Base-by-base conservation (phyloP, 2,329 filamentous ascomycete genomes). In the Aspergillus floridensis region DNA sequence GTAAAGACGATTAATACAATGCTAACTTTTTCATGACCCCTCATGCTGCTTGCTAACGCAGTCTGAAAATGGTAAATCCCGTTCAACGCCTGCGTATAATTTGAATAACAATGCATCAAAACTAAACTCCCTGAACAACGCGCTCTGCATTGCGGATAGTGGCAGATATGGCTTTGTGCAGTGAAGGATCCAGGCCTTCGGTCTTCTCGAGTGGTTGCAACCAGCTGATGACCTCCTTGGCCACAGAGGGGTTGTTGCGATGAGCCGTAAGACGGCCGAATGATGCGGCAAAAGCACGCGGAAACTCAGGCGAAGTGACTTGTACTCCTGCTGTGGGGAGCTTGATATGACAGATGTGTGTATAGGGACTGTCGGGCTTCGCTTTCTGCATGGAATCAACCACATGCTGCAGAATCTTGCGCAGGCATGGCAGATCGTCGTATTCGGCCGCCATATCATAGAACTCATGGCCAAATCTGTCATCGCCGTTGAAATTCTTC, bases 401-500 rank as follows among this genome's bases (percentile, higher is more conserved):
- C 51, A 96, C 88, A 73, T 96, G 90, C 63, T 88, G 83, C 44
- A 93, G 77, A 46, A 97, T 85, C 68, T 79, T 87, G 11, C 78
- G 73, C 57, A 89, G 82, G 57, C 88, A 88, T 1, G 87, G 83
- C 31, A 92, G 79, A 46, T 85, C 78, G 21, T 82, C 79, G 74
- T 96, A 97, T 5, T 82, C 79, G 2, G 86, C 81, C 64, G 96
- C 89, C 77, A 96, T 84, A 68, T 89, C 80, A 75, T 95, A 98
- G 76, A 97, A 96, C 22, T 84, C 79, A 68, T 89, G 87, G 3
- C 87, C 91, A 6, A 92, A 82, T 1, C 80, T 78, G 1, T 86
- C 76, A 60, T 84, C 85, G 72, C 88, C 86, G 65, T 90, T 87
- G 55, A 89, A 84, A 68, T 96, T 88, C 73, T 89, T 91, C 78